Evolutionary conservation across 2,329 filamentous ascomycete species (phyloP).

Genomic region (Plectosphaerella plurivora): DNA sequence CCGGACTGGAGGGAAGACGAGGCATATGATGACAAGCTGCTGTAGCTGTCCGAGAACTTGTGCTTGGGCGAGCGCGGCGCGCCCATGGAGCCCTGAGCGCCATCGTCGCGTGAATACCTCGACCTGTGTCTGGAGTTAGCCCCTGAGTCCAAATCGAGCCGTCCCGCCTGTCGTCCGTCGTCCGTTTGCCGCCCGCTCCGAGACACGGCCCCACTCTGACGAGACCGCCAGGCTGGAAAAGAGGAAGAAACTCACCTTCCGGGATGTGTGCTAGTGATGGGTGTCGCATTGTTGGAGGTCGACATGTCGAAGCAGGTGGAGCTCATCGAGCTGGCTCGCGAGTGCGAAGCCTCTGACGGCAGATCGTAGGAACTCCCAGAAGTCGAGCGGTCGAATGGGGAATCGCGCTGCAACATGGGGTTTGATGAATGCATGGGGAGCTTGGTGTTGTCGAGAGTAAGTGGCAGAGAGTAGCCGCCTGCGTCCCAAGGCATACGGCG

Average conservation of each 20-base stretch:
- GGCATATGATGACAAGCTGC: constrained; percentile 46
- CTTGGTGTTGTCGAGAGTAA: constrained; percentile 31
- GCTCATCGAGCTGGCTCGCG: constrained; percentile 25
- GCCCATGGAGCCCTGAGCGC: constrained; percentile 11
- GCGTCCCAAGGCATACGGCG: constrained; percentile 48
- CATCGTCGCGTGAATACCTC: constrained; percentile 10
- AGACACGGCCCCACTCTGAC: background rate
- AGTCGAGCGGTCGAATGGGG: constrained; percentile 13
- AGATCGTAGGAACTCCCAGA: constrained; percentile 17
- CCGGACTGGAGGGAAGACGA: constrained; percentile 37
- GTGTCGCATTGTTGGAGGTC: constrained; percentile 12
- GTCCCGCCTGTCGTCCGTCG: background rate
- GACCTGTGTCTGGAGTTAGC: constrained; percentile 14
- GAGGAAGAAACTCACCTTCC: constrained; percentile 15
- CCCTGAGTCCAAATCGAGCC: background rate
- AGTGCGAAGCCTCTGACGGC: constrained; percentile 17
- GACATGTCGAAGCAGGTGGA: constrained; percentile 17
- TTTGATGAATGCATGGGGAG: constrained; percentile 13
- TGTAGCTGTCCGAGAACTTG: constrained; percentile 46
- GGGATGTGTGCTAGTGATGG: constrained; percentile 16
- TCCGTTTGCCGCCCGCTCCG: background rate
- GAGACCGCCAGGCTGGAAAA: background rate
- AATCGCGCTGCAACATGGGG: constrained; percentile 14
- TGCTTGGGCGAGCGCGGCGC: constrained; percentile 22
- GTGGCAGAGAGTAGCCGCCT: constrained; percentile 42